These are phyloP conservation scores for Rhynchosporium secalis DNA, from an alignment of 2,329 filamentous ascomycete species.

Conservation along the genomic window DNA sequence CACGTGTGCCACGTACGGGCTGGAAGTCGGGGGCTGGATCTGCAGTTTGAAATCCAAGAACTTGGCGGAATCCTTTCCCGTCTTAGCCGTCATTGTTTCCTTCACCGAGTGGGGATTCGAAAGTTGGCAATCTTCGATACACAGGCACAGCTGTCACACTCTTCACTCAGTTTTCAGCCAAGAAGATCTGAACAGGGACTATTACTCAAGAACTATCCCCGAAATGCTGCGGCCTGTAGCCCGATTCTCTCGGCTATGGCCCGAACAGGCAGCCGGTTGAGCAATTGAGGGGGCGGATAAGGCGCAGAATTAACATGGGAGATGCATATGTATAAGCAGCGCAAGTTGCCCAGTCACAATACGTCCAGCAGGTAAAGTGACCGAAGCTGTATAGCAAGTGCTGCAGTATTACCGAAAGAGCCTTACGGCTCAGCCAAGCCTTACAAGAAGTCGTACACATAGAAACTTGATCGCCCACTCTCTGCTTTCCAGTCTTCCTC, in stretches of 20 bases:
- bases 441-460: not conserved
- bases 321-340: slow-evolving; percentile 1
- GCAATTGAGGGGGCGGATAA: slow-evolving; percentile 5
- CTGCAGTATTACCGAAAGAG: slow-evolving; percentile 4
- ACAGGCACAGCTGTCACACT: not conserved
- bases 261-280: slow-evolving; percentile 8
- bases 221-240: not conserved
- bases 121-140: not conserved
- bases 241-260: not conserved
- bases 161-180: not conserved
- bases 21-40: not conserved
- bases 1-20: not conserved
- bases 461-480: slow-evolving; percentile 4
- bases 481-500: slow-evolving; percentile 3
- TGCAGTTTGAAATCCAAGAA: not conserved
- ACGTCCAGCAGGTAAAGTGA: slow-evolving; percentile 8
- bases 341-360: not conserved
- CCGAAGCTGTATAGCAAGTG: not conserved
- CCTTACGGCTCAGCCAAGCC: slow-evolving; percentile 2
- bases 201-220: not conserved
- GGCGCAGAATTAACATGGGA: not conserved
- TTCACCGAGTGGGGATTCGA: not conserved
- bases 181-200: not conserved
- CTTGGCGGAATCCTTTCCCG: slow-evolving; percentile 4
- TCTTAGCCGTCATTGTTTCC: not conserved